A percentile compares a stretch with the other conserved stretches of the same genome.
Conservation (phyloP, 495 filamentous ascomycete species). For the Usnea hakonensis region DNA sequence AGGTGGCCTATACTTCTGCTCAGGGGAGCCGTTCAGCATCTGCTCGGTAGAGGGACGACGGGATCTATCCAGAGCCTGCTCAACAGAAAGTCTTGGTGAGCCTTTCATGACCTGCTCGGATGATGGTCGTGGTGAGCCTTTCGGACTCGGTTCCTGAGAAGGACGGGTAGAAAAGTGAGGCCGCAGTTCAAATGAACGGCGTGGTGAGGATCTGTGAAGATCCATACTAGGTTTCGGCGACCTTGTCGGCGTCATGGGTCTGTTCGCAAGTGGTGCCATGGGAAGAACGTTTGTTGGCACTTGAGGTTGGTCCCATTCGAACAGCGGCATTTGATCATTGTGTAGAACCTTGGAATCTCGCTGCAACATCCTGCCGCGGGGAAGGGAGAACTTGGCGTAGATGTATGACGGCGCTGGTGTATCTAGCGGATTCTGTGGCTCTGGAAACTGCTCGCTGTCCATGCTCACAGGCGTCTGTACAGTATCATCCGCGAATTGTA, state of each 20-base stretch:
- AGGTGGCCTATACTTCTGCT: conserved; percentile 33
- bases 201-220: conserved; percentile 34
- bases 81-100: conserved; percentile 41
- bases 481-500: conserved; percentile 48
- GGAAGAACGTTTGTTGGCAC: conserved; percentile 38
- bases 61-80: conserved; percentile 22
- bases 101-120: conserved; percentile 16
- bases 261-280: conserved; percentile 29
- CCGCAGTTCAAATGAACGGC: background rate
- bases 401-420: conserved; percentile 63
- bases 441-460: conserved; percentile 50
- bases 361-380: conserved; percentile 69
- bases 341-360: conserved; percentile 59
- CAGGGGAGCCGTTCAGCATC: conserved; percentile 34
- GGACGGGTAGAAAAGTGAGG: conserved; percentile 23
- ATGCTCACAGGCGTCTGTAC: conserved; percentile 58
- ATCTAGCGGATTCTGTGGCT: conserved; percentile 32
- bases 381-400: conserved; percentile 75
- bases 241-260: conserved; percentile 43
- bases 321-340: conserved; percentile 51
- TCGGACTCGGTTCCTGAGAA: conserved; percentile 35
- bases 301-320: conserved; percentile 53
- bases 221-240: conserved; percentile 34
- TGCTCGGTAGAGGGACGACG: conserved; percentile 18
- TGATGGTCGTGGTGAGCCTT: conserved; percentile 20